phyloP scores from a whole-genome alignment of 371 early-diverging fungal genomes.

The Mortierella sp. region DNA sequence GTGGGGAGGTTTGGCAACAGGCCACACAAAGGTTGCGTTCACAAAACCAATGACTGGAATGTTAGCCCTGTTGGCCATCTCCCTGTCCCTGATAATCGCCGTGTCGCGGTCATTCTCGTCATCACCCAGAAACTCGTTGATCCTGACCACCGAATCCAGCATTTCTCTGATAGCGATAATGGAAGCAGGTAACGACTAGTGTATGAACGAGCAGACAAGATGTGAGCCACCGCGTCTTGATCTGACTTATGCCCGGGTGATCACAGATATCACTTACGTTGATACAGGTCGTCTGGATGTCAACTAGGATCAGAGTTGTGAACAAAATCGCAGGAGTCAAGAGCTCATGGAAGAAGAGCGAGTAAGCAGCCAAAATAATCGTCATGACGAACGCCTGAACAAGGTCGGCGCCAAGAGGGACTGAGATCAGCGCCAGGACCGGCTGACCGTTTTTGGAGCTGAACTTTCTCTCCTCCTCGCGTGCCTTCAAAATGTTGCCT shows the following conservation, averaged over 20 bases:
- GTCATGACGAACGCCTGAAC: conserved; percentile 44
- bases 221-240: too few species aligned
- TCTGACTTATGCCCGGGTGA: too few species aligned
- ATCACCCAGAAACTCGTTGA: conserved; percentile 41
- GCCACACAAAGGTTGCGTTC: conserved; percentile 50
- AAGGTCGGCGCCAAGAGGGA: conserved; percentile 50
- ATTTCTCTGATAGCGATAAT: conserved; percentile 35
- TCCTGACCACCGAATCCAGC: conserved; percentile 38
- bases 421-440: conserved; percentile 50
- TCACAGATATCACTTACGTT: conserved; percentile 22
- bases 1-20: conserved; percentile 19
- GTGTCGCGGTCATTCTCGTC: conserved; percentile 54
- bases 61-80: conserved; percentile 49
- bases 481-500: conserved; percentile 28
- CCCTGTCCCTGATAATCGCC: conserved; percentile 39
- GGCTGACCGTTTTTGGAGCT: conserved; percentile 37
- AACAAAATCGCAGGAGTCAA: conserved; percentile 43
- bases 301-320: conserved; percentile 39
- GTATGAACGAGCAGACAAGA: not conserved
- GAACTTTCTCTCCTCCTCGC: conserved; percentile 26
- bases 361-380: conserved; percentile 21
- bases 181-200: conserved; percentile 31
- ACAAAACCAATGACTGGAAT: conserved; percentile 52
- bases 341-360: conserved; percentile 23
- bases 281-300: conserved; percentile 42